Evolutionary conservation across 306 rosid species (phyloP).

Genomic region (Citrullus amarus): DNA sequence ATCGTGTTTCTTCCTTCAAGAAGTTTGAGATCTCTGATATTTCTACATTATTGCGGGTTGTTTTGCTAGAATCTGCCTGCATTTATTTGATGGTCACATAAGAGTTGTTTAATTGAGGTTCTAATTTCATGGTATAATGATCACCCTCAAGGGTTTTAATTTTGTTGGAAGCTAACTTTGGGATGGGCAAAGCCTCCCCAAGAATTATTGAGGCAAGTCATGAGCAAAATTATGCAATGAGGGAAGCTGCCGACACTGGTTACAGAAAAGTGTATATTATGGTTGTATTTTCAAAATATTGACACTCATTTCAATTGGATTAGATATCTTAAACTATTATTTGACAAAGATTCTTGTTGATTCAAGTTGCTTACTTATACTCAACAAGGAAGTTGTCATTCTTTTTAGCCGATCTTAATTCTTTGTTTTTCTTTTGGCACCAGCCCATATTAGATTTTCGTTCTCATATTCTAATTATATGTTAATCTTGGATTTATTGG

Average conservation of each 20-base stretch:
- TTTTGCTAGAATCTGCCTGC: neutral
- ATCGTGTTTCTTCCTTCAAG: neutral
- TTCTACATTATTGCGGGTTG: neutral
- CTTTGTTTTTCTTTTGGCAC: neutral
- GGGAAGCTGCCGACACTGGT: neutral
- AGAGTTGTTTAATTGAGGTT: neutral
- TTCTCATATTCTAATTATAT: neutral
- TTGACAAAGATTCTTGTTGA: neutral
- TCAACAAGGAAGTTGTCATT: neutral
- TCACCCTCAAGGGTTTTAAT: neutral
- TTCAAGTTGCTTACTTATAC: neutral
- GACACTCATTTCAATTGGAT: neutral
- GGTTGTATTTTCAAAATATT: neutral
- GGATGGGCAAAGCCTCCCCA: neutral
- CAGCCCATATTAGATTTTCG: neutral
- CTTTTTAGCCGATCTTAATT: neutral
- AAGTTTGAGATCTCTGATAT: neutral
- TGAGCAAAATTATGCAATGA: neutral
- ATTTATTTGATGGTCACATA: neutral
- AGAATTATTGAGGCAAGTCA: neutral
- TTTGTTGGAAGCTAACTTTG: neutral
- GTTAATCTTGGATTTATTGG: neutral
- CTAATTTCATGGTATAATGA: neutral
- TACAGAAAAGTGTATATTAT: neutral
- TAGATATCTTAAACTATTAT: neutral